Base-by-base conservation (phyloP, 2,329 filamentous ascomycete species). In the Sporothrix euskadiensis region DNA sequence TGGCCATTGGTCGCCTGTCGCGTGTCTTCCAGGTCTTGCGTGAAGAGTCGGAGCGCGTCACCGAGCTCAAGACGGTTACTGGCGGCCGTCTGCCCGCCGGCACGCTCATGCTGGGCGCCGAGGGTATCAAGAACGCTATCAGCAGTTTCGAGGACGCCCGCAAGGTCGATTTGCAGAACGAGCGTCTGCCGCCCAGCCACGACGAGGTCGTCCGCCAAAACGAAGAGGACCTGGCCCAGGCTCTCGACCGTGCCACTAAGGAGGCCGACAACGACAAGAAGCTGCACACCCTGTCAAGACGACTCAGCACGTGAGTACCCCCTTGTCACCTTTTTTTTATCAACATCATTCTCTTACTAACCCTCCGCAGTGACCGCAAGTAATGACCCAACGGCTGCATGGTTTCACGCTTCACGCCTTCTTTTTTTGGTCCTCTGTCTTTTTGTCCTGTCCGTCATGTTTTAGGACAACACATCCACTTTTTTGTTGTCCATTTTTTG, bases 91-190 rank as follows among this genome's bases (percentile, higher is more conserved):
- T 99, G 76, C 96, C 96, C 1, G 94, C 94, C 7, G 96, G 96
- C 73, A 99, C 96, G 6, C 90, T 99, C 75, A 98, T 99, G 96
- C 88, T 98, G 71, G 96, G 96, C 74, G 95, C 96, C 0, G 96
- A 99, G 83, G 96, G 96, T 74, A 98, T 98, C 85, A 99, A 98
- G 87, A 94, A 98, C 79, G 96, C 96, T 47, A 99, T 99, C 79
- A 95, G 90, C 83, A 97, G 90, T 78, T 99, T 99, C 78, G 96
- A 99, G 81, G 96, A 99, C 82, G 96, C 96, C 19, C 88, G 94
- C 76, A 98, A 98, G 86, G 94, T 99, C 68, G 96, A 99, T 84
- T 80, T 98, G 76, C 94, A 98, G 84, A 99, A 99, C 82, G 96
- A 99, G 84, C 89, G 94, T 76, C 86, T 99, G 76, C 96, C 96